Evolutionary conservation across 1,284 basidiomycete genomes (phyloP).

Genomic region (Heliocybe sulcata): DNA sequence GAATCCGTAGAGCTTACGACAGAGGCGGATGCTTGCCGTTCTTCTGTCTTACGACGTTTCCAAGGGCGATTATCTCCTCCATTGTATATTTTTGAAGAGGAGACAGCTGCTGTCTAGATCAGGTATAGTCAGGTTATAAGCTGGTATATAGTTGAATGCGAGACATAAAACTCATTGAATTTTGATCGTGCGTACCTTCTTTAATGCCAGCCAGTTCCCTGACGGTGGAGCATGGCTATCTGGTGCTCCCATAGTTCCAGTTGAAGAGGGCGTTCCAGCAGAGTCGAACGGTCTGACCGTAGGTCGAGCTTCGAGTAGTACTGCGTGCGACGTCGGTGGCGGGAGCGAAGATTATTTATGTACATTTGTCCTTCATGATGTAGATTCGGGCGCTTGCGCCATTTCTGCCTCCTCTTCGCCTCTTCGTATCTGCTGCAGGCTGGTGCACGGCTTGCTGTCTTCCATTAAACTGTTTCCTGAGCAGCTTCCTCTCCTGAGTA

Average conservation of each 20-base stretch:
- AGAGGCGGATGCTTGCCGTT: background rate
- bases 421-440: too few relatives aligned
- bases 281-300: too few relatives aligned
- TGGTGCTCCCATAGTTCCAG: too few relatives aligned
- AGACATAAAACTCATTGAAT: background rate
- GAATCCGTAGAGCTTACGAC: background rate
- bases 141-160: background rate
- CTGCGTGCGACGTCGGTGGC: too few relatives aligned
- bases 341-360: too few relatives aligned
- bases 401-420: too few relatives aligned
- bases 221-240: background rate
- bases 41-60: background rate
- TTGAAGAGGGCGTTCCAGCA: too few relatives aligned
- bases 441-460: too few relatives aligned
- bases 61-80: background rate
- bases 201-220: conserved; percentile 2
- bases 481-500: background rate
- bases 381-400: too few relatives aligned
- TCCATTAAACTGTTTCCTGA: background rate
- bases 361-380: too few relatives aligned
- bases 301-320: too few relatives aligned
- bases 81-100: background rate
- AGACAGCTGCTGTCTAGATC: background rate
- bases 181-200: conserved; percentile 1
- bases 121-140: background rate